Percentiles rank a stretch among this genome's conserved stretches.
Evolutionary conservation across 2,329 filamentous ascomycete species (phyloP).

Genomic region (Diplodia intermedia): DNA sequence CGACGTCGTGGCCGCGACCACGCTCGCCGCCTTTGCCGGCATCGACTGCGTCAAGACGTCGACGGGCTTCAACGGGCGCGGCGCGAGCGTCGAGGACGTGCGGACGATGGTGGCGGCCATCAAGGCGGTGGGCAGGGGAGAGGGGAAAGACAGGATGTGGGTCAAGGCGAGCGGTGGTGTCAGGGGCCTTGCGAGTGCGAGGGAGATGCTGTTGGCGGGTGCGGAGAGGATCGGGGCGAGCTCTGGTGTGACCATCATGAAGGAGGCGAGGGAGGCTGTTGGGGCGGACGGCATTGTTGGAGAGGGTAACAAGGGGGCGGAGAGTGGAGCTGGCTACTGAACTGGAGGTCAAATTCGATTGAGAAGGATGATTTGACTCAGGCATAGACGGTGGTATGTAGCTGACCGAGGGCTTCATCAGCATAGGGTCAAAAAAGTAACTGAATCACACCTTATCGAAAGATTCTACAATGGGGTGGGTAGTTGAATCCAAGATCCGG

Average conservation of each 20-base stretch:
- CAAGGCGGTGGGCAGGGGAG: constrained; percentile 49
- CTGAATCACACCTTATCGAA: neutral
- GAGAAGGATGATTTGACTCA: neutral
- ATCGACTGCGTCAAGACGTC: constrained; percentile 68
- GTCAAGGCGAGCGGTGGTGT: constrained; percentile 68
- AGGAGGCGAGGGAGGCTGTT: constrained; percentile 49
- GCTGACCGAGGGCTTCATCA: neutral
- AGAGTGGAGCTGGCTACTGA: constrained; percentile 39
- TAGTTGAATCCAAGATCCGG: no score
- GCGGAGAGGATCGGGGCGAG: constrained; percentile 64
- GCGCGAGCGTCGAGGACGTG: constrained; percentile 61
- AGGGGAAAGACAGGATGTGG: constrained; percentile 48
- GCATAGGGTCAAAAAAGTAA: neutral
- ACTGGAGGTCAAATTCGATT: no score
- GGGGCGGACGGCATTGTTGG: constrained; percentile 34
- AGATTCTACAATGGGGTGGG: no score
- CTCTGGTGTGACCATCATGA: constrained; percentile 62
- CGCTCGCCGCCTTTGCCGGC: constrained; percentile 59
- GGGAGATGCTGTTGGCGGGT: constrained; percentile 62
- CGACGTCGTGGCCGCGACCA: constrained; percentile 62
- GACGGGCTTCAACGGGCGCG: constrained; percentile 64
- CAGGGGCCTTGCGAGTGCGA: constrained; percentile 55
- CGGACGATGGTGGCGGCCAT: constrained; percentile 61
- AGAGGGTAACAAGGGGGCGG: constrained; percentile 20
- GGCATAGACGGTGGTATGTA: neutral